Evolutionary conservation across 2,329 filamentous ascomycete genomes (phyloP), one percentile per base, ranked within the genome.

Genomic region (Pseudopyrenochaeta lycopersici): DNA sequence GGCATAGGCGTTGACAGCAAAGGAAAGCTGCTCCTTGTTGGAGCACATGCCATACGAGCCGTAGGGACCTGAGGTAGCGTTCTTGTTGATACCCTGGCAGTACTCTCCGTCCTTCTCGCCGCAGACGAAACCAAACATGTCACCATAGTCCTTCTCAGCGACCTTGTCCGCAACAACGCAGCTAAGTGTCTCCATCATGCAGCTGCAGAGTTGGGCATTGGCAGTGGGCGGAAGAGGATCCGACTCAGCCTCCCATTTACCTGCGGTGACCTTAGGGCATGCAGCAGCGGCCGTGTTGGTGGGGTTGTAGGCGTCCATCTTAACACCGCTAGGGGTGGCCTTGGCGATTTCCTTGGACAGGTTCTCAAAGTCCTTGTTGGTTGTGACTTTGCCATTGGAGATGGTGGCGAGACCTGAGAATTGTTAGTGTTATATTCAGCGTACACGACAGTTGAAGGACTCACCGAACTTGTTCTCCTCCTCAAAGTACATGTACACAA

Each of bases 401-500:
- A 91, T 75, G 54, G 83, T 77, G 56, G 93, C 88, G 39, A 97
- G 85, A 78, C 90, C 84, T 84, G 55, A 9, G 45, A 27, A 53
- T 38, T 58, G 46, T 64, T 53, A 55, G 58, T 41, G 33, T 4
- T 11, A 21, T n/a, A 15, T 21, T 39, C 17, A 15, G 2, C 12
- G 39, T 4, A 31, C 11, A 9, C 17, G 14, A 2, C 23, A 3
- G 29, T 7, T 17, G n/a, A 33, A 1, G 20, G 20, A 68, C 81
- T 65, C 78, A 88, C 90, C 95, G 72, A 91, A 99, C 75, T 97
- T 82, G 81, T 98, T 98, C 55, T 76, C 81, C 77, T 97, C 93
- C 81, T 97, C 85, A 81, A 92, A 94, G 83, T 95, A 99, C 92
- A 97, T 96, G 85, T 98, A 99, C 75, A 98, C 92, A 64, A 99